Percentiles rank a stretch among this genome's conserved stretches.
phyloP scores from a whole-genome alignment of 495 filamentous ascomycete species.

The Ascodesmis nigricans region DNA sequence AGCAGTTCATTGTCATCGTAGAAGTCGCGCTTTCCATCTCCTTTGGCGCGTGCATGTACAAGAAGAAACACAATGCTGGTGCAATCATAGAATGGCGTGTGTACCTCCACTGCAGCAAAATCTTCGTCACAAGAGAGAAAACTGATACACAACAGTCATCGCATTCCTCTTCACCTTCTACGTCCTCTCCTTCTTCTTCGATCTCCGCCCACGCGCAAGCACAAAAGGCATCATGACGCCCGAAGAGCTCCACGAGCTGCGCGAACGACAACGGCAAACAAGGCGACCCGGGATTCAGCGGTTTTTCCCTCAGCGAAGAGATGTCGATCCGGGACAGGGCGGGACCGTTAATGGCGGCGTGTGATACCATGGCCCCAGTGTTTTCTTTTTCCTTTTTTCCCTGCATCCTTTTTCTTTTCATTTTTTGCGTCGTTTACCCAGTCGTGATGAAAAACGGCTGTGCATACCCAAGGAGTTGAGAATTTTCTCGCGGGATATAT shows the following conservation, averaged over 20 bases:
- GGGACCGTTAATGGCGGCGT: too few species aligned
- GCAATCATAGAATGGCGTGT: constrained; percentile 45
- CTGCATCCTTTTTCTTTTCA: too few species aligned
- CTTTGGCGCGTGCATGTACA: constrained; percentile 26
- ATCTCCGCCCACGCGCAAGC: constrained; percentile 57
- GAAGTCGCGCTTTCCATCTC: constrained; percentile 38
- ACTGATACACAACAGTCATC: constrained; percentile 29
- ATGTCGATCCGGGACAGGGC: too few species aligned
- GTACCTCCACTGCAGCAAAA: constrained; percentile 5
- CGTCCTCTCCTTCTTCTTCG: constrained; percentile 68
- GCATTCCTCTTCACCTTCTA: constrained; percentile 82
- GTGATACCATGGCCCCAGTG: too few species aligned
- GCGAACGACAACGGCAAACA: neutral
- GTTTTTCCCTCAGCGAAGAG: too few species aligned
- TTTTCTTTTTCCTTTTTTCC: too few species aligned
- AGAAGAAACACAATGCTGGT: constrained; percentile 23
- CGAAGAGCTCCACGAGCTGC: constrained; percentile 11
- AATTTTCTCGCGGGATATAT: too few species aligned
- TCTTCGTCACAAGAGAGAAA: neutral
- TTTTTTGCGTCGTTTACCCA: too few species aligned
- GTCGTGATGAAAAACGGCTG: too few species aligned
- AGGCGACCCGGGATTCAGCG: neutral
- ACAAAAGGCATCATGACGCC: constrained; percentile 31
- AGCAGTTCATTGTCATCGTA: constrained; percentile 55
- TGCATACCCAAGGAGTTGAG: too few species aligned